Evolutionary conservation across 129 eudicot genomes (phyloP).

Genomic region (Escallonia herrerae): DNA sequence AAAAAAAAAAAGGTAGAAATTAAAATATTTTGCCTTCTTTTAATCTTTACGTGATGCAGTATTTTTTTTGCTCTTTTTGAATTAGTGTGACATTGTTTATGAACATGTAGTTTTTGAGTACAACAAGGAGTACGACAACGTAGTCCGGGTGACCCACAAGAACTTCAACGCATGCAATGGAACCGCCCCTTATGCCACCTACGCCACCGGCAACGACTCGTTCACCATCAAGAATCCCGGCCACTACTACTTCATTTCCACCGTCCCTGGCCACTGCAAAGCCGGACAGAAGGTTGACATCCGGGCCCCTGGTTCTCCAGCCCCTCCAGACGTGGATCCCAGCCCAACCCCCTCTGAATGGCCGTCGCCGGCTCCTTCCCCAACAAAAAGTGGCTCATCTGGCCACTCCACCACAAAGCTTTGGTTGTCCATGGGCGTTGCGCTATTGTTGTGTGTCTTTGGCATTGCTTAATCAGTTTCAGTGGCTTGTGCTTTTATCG

Average conservation of each 20-base stretch:
- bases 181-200: slow-evolving; percentile 18
- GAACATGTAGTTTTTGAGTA: slow-evolving; percentile 33
- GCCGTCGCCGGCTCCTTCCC: too few species aligned
- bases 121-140: slow-evolving; percentile 27
- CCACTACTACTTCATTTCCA: slow-evolving; percentile 46
- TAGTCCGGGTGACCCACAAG: slow-evolving; percentile 35
- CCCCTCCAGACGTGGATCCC: neutral
- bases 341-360: neutral
- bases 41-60: neutral
- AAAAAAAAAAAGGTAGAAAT: too few species aligned
- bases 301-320: slow-evolving; percentile 23
- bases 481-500: too few species aligned
- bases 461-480: too few species aligned
- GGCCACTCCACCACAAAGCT: too few species aligned
- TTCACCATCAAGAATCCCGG: slow-evolving; percentile 34
- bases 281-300: slow-evolving; percentile 52
- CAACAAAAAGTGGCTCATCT: too few species aligned
- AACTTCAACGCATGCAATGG: slow-evolving; percentile 34
- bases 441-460: too few species aligned
- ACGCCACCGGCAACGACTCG: slow-evolving; percentile 41
- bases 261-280: slow-evolving; percentile 37
- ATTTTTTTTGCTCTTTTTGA: neutral
- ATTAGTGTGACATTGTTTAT: neutral
- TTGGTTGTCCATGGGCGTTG: too few species aligned
- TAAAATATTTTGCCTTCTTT: neutral